Evolutionary conservation across 306 rosid species (phyloP).

Genomic region (Crataegus laevigata): DNA sequence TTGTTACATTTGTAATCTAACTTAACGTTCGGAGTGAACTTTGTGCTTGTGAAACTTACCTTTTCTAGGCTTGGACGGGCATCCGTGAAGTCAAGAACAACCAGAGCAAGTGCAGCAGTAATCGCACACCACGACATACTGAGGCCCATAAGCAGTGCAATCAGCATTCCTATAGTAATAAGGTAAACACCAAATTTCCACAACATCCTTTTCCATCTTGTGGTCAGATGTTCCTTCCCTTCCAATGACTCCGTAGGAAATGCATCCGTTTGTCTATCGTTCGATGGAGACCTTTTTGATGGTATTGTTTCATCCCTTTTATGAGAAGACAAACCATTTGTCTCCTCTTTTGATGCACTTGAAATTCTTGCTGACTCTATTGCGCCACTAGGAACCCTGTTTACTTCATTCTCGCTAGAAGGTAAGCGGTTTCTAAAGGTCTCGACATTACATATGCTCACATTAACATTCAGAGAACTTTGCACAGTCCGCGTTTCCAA

Average conservation of each 20-base stretch:
- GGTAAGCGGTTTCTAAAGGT: slow-evolving; percentile 26
- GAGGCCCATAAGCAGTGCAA: slow-evolving; percentile 68
- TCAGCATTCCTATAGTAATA: slow-evolving; percentile 78
- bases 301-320: slow-evolving; percentile 33
- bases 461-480: slow-evolving; percentile 21
- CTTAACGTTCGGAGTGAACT: not conserved
- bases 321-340: slow-evolving; percentile 19
- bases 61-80: slow-evolving; percentile 82
- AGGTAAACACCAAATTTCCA: slow-evolving; percentile 69
- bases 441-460: slow-evolving; percentile 9
- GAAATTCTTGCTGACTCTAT: slow-evolving; percentile 30
- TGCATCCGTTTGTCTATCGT: slow-evolving; percentile 17
- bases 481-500: slow-evolving; percentile 20
- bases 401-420: slow-evolving; percentile 37
- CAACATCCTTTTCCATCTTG: slow-evolving; percentile 36
- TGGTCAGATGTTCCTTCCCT: slow-evolving; percentile 17
- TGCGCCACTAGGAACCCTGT: slow-evolving; percentile 13
- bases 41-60: not conserved
- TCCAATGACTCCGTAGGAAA: slow-evolving; percentile 10
- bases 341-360: slow-evolving; percentile 39
- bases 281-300: slow-evolving; percentile 19
- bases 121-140: slow-evolving; percentile 91
- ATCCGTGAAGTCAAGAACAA: slow-evolving; percentile 89
- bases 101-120: slow-evolving; percentile 74
- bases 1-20: not conserved